phyloP scores from a whole-genome alignment of 352 stramenopile species.

The Globisporangium orthogonon region DNA sequence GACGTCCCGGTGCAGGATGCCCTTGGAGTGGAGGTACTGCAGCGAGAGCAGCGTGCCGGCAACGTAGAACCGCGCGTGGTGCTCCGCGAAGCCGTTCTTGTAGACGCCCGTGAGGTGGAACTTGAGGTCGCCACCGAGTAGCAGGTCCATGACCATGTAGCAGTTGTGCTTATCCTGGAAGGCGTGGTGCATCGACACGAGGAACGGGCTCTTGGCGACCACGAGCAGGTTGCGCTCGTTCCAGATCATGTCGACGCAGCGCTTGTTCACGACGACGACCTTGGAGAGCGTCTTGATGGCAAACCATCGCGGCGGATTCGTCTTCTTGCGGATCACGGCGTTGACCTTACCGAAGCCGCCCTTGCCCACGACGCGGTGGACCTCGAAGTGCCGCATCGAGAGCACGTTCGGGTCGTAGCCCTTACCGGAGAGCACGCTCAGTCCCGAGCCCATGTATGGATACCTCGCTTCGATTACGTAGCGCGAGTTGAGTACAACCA shows the following conservation, averaged over 20 bases:
- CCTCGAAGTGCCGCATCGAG: slow-evolving; percentile 52
- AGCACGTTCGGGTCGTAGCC: slow-evolving; percentile 33
- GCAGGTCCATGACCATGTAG: slow-evolving; percentile 76
- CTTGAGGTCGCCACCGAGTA: slow-evolving; percentile 67
- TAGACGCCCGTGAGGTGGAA: slow-evolving; percentile 46
- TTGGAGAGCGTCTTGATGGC: slow-evolving; percentile 73
- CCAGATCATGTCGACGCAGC: slow-evolving; percentile 68
- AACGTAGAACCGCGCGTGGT: slow-evolving; percentile 49
- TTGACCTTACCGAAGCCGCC: slow-evolving; percentile 76
- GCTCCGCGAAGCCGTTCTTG: slow-evolving; percentile 51
- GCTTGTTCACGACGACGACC: slow-evolving; percentile 45
- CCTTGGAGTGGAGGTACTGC: slow-evolving; percentile 54
- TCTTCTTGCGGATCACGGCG: slow-evolving; percentile 57
- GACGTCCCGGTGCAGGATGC: slow-evolving; percentile 76
- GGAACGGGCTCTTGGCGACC: slow-evolving; percentile 32
- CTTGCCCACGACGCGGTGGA: slow-evolving; percentile 60
- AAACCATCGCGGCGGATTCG: slow-evolving; percentile 43
- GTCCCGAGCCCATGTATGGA: slow-evolving; percentile 9
- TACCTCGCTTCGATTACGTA: too few relatives aligned
- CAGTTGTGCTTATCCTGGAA: slow-evolving; percentile 64
- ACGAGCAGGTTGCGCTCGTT: slow-evolving; percentile 69
- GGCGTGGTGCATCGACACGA: slow-evolving; percentile 63
- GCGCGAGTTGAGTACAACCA: too few relatives aligned
- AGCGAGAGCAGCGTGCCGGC: slow-evolving; percentile 55
- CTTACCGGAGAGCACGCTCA: slow-evolving; percentile 11